Evolutionary conservation across 208 protist species (phyloP).

Genomic region (Trypanosoma lewisi): DNA sequence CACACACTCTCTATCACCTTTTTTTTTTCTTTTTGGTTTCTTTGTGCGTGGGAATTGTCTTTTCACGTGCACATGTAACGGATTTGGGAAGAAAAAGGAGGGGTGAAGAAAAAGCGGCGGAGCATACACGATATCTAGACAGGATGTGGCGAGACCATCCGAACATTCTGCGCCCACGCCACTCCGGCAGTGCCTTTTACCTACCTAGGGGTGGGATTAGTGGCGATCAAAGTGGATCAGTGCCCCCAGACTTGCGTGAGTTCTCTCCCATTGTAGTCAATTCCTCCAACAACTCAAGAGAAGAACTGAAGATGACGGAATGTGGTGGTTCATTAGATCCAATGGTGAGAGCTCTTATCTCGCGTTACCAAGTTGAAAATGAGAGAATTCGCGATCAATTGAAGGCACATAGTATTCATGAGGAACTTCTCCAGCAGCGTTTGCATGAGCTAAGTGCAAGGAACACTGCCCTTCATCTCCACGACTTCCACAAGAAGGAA

Average conservation of each 20-base stretch:
- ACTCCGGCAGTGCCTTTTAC: conserved; percentile 17
- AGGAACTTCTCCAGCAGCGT: conserved; percentile 41
- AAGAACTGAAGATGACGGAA: not conserved
- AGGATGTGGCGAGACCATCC: conserved; percentile 30
- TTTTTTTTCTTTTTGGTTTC: too few species aligned
- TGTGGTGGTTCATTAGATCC: not conserved
- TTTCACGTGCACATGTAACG: too few species aligned
- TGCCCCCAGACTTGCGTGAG: not conserved
- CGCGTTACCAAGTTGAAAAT: conserved; percentile 54
- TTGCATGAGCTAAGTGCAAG: conserved; percentile 38
- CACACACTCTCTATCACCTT: too few species aligned
- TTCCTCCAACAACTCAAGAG: not conserved
- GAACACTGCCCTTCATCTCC: conserved; percentile 21
- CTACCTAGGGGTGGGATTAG: not conserved
- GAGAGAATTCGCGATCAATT: conserved; percentile 58
- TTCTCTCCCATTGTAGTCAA: not conserved
- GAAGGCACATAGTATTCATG: conserved; percentile 38
- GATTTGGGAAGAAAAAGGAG: not conserved
- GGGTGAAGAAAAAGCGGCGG: not conserved
- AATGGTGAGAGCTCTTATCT: conserved; percentile 27
- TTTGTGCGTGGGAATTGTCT: too few species aligned
- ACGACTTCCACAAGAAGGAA: conserved; percentile 15
- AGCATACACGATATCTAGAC: not conserved
- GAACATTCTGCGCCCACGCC: conserved; percentile 21
- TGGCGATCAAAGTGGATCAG: not conserved